Evolutionary conservation across 768 basidiomycete species (phyloP), one percentile per base, ranked within the genome.

Genomic region (Lentinula boryana): DNA sequence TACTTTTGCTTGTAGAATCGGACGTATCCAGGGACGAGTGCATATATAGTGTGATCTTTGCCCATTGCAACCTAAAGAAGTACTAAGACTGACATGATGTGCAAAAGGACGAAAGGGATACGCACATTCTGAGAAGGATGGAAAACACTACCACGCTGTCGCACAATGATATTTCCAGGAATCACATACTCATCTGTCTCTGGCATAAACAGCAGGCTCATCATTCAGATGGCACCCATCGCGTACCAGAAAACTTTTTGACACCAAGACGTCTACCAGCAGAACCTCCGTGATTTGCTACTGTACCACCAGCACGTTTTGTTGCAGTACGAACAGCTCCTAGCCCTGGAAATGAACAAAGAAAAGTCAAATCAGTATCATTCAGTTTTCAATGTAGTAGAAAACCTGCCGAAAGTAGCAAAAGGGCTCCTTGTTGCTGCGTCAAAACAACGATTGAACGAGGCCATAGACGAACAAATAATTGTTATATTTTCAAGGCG

Each of bases 101-200:
- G 49, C n/a, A 56, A 49, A 32, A 59, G 50, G 40, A 41, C 57
- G 36, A 27, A 35, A 62, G 36, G 18, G 16, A 32, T 33, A 75
- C 88, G 60, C 73, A 95, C 95, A 73, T 98, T 87, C 71, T 94
- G 95, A 0, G 95, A 96, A 4, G 96, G 87, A 70, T 96, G 94
- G 76, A 97, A 96, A 55, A 88, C 79, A 0, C 90, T 89, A 8
- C 97, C 97, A 64, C 97, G 83, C 73, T 99, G 97, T 49, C 97
- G 84, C 35, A 98, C 87, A 69, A 99, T 91, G 67, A 99, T 98
- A 77, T 96, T 93, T 46, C 97, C 97, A 8, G 97, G 93, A 27
- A 91, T 82, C 27, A 98, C 95, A 73, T 82, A 84, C 74, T 98
- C 88, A 70, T 97, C 96, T 98, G 63, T 54, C 36, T 61, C 35